phyloP scores from a whole-genome alignment of 768 basidiomycete species.

The Psilocybe tampanensis region DNA sequence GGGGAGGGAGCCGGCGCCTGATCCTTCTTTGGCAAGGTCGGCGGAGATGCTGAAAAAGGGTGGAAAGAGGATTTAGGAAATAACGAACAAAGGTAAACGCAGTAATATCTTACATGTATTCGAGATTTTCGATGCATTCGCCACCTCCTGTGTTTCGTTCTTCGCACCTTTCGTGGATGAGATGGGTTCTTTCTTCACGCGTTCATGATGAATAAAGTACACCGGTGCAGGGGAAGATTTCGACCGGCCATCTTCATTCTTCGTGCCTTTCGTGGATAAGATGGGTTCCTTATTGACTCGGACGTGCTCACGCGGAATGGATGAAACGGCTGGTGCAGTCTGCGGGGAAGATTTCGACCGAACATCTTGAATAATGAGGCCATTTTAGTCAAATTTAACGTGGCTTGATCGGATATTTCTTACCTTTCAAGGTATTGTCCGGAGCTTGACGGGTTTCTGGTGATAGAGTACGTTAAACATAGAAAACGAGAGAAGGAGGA shows the following conservation, averaged over 20 bases:
- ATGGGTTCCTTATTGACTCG: neutral
- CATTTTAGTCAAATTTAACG: neutral
- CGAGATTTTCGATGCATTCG: neutral
- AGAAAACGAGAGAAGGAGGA: neutral
- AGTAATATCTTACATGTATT: neutral
- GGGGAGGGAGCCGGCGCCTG: neutral
- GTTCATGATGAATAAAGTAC: neutral
- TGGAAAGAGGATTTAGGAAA: neutral
- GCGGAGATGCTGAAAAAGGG: neutral
- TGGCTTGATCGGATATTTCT: neutral
- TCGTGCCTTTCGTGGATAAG: neutral
- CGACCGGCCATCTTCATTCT: neutral
- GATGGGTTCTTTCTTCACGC: neutral
- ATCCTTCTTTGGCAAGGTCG: neutral
- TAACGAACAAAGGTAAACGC: neutral
- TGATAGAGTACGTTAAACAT: neutral
- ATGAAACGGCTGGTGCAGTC: too few relatives aligned
- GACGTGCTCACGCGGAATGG: too few relatives aligned
- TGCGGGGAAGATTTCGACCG: too few relatives aligned
- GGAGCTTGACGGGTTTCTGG: neutral
- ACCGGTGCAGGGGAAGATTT: neutral
- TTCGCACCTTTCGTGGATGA: neutral
- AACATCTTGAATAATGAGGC: neutral
- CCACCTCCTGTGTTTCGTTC: neutral
- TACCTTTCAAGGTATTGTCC: neutral